Percentiles rank a stretch among this genome's conserved stretches.
Evolutionary conservation across 2,329 filamentous ascomycete species (phyloP).

Genomic region (Ophiosphaerella herpotricha): DNA sequence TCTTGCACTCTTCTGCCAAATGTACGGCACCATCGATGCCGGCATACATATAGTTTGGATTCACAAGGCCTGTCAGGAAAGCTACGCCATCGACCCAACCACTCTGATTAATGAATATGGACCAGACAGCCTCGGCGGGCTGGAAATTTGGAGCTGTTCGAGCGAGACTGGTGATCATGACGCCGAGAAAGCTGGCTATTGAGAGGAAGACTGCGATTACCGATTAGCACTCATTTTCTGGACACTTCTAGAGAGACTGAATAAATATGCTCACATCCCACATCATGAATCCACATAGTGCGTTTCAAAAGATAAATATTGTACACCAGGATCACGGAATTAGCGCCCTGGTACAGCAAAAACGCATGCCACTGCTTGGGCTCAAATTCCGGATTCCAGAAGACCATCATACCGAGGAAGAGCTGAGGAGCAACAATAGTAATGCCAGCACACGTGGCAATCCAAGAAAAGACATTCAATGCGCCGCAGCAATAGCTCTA

Average conservation of each 20-base stretch:
- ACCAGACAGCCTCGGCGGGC: constrained; percentile 46
- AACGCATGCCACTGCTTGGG: constrained; percentile 20
- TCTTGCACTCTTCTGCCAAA: constrained; percentile 33
- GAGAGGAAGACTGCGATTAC: constrained; percentile 13
- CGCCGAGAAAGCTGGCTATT: constrained; percentile 48
- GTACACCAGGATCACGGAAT: constrained; percentile 14
- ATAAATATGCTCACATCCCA: constrained; percentile 14
- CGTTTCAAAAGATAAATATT: constrained; percentile 19
- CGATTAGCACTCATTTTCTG: neutral
- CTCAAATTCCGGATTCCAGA: constrained; percentile 11
- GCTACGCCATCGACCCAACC: constrained; percentile 52
- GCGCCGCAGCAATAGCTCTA: constrained; percentile 23
- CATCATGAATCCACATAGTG: constrained; percentile 23
- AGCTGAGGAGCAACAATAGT: constrained; percentile 20
- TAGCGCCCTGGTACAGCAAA: constrained; percentile 18
- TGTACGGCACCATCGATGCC: constrained; percentile 37
- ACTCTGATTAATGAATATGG: constrained; percentile 52
- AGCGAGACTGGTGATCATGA: constrained; percentile 54
- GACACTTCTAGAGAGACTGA: neutral
- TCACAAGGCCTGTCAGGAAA: constrained; percentile 42
- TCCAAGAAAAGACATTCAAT: constrained; percentile 22
- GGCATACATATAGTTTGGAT: constrained; percentile 21
- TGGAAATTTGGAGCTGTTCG: constrained; percentile 40
- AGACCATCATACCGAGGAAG: constrained; percentile 12
- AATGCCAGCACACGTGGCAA: constrained; percentile 17